These are phyloP conservation scores for Hibiscus mutabilis DNA, from an alignment of 345 rosid genomes.

Conservation along the genomic window DNA sequence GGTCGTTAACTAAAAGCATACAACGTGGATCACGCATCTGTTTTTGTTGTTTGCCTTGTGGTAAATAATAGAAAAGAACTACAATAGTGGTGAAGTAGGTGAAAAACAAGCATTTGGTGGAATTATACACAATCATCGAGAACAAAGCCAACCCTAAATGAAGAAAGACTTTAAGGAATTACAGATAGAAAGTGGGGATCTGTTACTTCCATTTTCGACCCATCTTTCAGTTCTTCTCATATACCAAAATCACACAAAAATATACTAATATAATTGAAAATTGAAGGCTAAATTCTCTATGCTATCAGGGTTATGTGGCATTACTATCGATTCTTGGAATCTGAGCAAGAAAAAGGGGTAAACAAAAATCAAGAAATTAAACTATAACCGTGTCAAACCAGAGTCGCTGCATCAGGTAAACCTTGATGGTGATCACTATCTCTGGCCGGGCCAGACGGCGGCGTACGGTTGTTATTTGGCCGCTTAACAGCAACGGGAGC, in stretches of 20 bases:
- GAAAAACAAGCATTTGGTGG: background rate
- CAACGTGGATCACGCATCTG: no score
- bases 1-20: no score
- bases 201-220: background rate
- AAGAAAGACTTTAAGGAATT: background rate
- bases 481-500: constrained; percentile 42
- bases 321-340: background rate
- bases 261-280: background rate
- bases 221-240: background rate
- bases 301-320: background rate
- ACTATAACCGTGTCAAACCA: constrained; percentile 37
- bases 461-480: constrained; percentile 17
- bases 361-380: no score
- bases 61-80: background rate
- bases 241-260: background rate
- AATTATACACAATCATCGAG: background rate
- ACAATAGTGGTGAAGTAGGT: background rate
- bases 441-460: constrained; percentile 18
- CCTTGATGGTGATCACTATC: constrained; percentile 54
- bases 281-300: no score
- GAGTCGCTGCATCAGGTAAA: constrained; percentile 55
- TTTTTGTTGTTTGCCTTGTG: no score
- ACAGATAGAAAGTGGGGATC: background rate
- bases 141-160: background rate
- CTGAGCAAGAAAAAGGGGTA: background rate